Conservation (phyloP, 306 rosid species). For the Lathyrus oleraceus region DNA sequence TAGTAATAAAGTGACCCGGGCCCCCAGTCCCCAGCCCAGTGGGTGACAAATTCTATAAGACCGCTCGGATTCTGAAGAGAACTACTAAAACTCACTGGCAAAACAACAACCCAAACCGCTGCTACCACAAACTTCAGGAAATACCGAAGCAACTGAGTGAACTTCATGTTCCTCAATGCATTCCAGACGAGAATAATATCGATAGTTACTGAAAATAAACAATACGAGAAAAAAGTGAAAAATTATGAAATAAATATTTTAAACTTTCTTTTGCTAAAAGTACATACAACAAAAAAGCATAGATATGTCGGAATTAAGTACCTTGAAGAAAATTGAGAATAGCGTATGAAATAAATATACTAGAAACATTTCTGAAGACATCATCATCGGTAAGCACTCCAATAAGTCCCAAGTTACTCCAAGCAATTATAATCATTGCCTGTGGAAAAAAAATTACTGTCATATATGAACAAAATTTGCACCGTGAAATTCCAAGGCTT, state of each 20-base stretch:
- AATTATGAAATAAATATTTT: neutral
- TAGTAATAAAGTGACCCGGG: constrained; percentile 65
- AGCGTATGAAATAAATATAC: constrained; percentile 84
- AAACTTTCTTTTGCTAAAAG: neutral
- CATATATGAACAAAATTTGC: constrained; percentile 19
- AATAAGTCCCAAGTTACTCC: constrained; percentile 81
- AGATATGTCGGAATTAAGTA: constrained; percentile 31
- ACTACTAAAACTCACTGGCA: constrained; percentile 76
- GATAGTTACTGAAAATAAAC: constrained; percentile 63
- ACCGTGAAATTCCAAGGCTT: constrained; percentile 8
- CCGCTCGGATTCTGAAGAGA: constrained; percentile 79
- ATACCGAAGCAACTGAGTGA: constrained; percentile 78
- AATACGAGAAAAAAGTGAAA: constrained; percentile 33
- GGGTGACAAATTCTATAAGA: constrained; percentile 68
- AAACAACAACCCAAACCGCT: constrained; percentile 82
- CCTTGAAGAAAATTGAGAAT: constrained; percentile 94
- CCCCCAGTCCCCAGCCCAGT: constrained; percentile 88
- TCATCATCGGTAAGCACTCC: constrained; percentile 62
- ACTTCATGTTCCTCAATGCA: constrained; percentile 91
- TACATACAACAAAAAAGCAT: constrained; percentile 17
- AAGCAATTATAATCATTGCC: constrained; percentile 93
- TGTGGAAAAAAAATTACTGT: constrained; percentile 42
- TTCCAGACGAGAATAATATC: constrained; percentile 80
- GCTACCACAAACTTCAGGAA: constrained; percentile 83
- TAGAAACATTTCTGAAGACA: constrained; percentile 79